A percentile compares a stretch with the other conserved stretches of the same genome.
These are phyloP conservation scores for Croton setiger DNA, from an alignment of 441 rosid species.

Conservation along the genomic window DNA sequence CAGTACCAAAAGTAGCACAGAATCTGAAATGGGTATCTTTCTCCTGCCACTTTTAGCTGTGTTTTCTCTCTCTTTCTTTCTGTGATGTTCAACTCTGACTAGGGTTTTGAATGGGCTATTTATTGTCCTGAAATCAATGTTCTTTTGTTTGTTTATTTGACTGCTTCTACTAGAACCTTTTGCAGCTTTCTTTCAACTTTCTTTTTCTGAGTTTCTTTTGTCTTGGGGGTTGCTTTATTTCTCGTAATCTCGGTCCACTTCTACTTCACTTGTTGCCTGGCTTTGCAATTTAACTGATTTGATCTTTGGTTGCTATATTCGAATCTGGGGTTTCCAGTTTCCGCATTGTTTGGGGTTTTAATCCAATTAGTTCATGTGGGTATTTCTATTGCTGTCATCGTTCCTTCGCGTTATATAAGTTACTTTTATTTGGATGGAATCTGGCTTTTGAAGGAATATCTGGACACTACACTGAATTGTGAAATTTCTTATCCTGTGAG, in stretches of 20 bases:
- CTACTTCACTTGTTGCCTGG: conserved; percentile 25
- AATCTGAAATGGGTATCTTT: conserved; percentile 86
- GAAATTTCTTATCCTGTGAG: conserved; percentile 25
- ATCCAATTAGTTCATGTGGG: conserved; percentile 26
- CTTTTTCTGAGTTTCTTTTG: conserved; percentile 28
- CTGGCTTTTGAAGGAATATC: conserved; percentile 21
- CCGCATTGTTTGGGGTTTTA: conserved; percentile 12
- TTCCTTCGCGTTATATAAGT: conserved; percentile 11
- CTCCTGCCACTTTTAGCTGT: conserved; percentile 48
- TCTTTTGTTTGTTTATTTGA: conserved; percentile 51
- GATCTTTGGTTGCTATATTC: conserved; percentile 27
- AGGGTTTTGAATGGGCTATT: conserved; percentile 61
- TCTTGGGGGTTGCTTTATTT: conserved; percentile 21
- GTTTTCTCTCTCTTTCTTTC: conserved; percentile 20
- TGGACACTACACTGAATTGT: conserved; percentile 10
- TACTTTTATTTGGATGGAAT: conserved; percentile 14
- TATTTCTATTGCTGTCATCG: not conserved
- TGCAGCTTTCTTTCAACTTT: conserved; percentile 35
- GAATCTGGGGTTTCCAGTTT: conserved; percentile 8
- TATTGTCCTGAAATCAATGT: conserved; percentile 65
- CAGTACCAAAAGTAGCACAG: conserved; percentile 62
- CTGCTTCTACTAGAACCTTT: conserved; percentile 36
- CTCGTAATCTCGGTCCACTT: conserved; percentile 32
- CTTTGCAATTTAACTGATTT: conserved; percentile 26
- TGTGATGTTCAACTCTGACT: conserved; percentile 44